Evolutionary conservation across 2,329 filamentous ascomycete species (phyloP), one percentile per base, ranked within the genome.

Genomic region (Penicillium griseofulvum): DNA sequence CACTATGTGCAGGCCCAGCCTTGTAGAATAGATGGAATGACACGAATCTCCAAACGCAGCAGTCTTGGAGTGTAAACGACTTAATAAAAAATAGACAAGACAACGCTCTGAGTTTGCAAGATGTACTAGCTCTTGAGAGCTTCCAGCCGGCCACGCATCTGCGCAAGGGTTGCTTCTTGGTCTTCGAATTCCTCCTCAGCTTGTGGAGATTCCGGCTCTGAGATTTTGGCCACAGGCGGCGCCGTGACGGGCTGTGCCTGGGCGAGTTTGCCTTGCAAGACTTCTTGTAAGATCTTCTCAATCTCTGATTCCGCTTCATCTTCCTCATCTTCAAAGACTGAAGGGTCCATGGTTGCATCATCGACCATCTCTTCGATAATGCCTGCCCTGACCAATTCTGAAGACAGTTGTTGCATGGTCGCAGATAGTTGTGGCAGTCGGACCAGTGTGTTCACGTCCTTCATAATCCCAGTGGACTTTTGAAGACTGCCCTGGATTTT

Each of bases 331-430:
- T 88, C 86, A 48, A 90, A 78, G 49, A 87, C 76, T 54, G 91
- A 87, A 61, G 87, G 83, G 58, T 83, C 80, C n/a, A 91, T 90
- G 62, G 97, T 78, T 41, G 82, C 86, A 71, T 97, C 93, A 45
- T 87, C 89, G 5, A 96, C 86, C 89, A 97, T 97, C 78, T 99
- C 94, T 80, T 97, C 93, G 57, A 97, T 96, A 62, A 99, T 93
- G 16, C 93, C 94, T 2, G 94, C 93, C 78, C 91, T 95, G 74
- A 96, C 89, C 63, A 97, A 77, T 80, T 97, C 94, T 55, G 87
- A 82, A 66, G 87, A 88, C 47, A 97, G 79, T 73, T 96, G 90
- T 60, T 86, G 82, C 93, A 97, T 97, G 9, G 92, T 97, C 14
- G 84, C 86, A 19, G 88, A 90, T 58, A 97, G 80, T 77, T 96